Evolutionary conservation across 345 rosid species (phyloP).

Genomic region (Fremontodendron californicum): DNA sequence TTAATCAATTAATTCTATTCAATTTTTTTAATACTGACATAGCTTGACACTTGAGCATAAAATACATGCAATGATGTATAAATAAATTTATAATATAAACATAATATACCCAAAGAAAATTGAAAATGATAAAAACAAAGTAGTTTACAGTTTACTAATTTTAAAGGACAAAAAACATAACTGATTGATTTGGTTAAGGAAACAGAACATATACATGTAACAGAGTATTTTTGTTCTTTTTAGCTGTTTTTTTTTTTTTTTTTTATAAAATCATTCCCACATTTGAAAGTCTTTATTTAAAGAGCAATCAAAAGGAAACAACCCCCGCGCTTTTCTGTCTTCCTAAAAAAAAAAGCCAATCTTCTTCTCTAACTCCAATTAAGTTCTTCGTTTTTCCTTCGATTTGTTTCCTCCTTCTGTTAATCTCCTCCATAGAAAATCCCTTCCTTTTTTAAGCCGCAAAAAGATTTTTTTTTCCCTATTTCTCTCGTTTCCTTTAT

Average conservation of each 20-base stretch:
- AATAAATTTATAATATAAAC: no score
- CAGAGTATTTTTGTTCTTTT: no score
- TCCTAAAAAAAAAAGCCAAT: no score
- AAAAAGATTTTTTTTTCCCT: neutral
- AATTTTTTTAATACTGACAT: no score
- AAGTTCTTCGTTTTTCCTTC: neutral
- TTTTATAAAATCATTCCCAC: no score
- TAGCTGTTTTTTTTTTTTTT: no score
- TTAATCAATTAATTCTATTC: no score
- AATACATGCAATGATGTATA: no score
- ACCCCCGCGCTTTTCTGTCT: neutral
- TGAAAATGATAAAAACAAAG: neutral
- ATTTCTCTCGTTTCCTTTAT: neutral
- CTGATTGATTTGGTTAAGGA: no score
- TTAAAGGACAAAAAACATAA: neutral
- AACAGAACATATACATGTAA: no score
- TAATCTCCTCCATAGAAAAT: neutral
- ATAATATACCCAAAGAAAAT: no score
- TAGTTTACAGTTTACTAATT: neutral
- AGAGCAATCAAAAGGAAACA: neutral
- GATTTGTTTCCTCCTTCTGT: neutral
- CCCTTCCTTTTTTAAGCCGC: neutral
- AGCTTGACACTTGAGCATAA: no score
- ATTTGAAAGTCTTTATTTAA: neutral
- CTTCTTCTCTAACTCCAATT: neutral